phyloP scores from a whole-genome alignment of 2,329 filamentous ascomycete species.

The Sporothrix inflata region DNA sequence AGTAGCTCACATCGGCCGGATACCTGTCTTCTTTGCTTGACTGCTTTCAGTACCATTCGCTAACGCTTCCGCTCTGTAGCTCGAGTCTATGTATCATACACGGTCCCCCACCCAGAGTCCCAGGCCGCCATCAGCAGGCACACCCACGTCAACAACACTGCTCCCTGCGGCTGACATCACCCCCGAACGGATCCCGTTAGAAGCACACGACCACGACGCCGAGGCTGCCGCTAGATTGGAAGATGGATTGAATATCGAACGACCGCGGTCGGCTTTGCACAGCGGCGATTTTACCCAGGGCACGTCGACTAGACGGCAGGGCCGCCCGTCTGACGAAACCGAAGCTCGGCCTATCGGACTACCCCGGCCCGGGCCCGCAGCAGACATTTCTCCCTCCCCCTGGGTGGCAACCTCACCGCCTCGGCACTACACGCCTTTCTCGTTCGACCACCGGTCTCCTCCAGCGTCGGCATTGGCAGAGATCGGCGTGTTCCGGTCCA shows the following conservation, averaged over 20 bases:
- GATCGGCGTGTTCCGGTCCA: conserved; percentile 39
- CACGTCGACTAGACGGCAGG: neutral
- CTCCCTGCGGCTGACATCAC: conserved; percentile 54
- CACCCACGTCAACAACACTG: conserved; percentile 41
- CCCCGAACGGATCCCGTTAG: conserved; percentile 47
- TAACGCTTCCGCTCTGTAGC: conserved; percentile 37
- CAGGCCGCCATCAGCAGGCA: conserved; percentile 42
- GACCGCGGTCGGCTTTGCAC: conserved; percentile 77
- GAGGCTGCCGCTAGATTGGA: conserved; percentile 50
- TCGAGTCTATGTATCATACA: conserved; percentile 48
- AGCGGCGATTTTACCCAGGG: conserved; percentile 65
- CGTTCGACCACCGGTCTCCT: conserved; percentile 43
- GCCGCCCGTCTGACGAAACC: neutral
- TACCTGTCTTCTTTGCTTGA: neutral
- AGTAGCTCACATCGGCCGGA: conserved; percentile 35
- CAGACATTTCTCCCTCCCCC: conserved; percentile 30
- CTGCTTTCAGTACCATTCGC: neutral
- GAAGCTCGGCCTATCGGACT: conserved; percentile 20
- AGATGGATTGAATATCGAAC: conserved; percentile 69
- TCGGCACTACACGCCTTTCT: conserved; percentile 53
- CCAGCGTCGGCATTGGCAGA: conserved; percentile 28
- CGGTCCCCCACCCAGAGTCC: conserved; percentile 45
- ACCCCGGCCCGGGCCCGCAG: neutral
- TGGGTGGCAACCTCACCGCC: conserved; percentile 64
- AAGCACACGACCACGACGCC: conserved; percentile 39